phyloP scores from a whole-genome alignment of 2,329 filamentous ascomycete genomes.

The Penicillium sclerotigenum region DNA sequence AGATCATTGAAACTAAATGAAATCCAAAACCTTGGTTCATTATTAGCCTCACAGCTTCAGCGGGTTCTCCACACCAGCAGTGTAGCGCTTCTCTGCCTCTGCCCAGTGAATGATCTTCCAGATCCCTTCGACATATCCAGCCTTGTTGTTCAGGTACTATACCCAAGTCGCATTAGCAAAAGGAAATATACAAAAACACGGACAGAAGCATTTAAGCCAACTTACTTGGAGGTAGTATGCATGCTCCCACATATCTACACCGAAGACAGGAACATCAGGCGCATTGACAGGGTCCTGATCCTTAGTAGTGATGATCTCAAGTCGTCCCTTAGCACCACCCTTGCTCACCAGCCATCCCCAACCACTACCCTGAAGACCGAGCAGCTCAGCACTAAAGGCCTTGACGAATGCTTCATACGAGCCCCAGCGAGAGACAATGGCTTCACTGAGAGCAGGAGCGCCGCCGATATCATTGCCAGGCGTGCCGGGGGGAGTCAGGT shows the following conservation, averaged over 20 bases:
- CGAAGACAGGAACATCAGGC: conserved; percentile 71
- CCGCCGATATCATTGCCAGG: conserved; percentile 55
- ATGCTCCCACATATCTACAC: conserved; percentile 91
- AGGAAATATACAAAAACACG: neutral
- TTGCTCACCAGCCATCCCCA: conserved; percentile 84
- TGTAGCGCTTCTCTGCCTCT: conserved; percentile 68
- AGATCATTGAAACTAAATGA: neutral
- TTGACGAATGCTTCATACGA: conserved; percentile 63
- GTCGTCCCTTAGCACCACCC: conserved; percentile 51
- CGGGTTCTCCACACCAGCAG: conserved; percentile 26
- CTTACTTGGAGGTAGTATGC: conserved; percentile 78
- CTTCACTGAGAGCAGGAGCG: conserved; percentile 57
- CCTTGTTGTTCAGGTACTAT: conserved; percentile 89
- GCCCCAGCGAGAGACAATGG: conserved; percentile 67
- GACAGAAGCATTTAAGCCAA: neutral
- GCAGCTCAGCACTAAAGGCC: conserved; percentile 62
- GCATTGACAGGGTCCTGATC: conserved; percentile 82
- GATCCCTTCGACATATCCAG: conserved; percentile 82
- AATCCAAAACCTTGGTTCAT: neutral
- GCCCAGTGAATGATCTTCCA: conserved; percentile 96
- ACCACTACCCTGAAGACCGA: conserved; percentile 76
- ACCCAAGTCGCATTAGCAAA: neutral
- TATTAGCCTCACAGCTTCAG: conserved; percentile 26
- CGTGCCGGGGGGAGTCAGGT: conserved; percentile 62
- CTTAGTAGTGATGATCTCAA: conserved; percentile 76